Evolutionary conservation across 2,329 filamentous ascomycete genomes (phyloP).

Genomic region (Claviceps arundinis): DNA sequence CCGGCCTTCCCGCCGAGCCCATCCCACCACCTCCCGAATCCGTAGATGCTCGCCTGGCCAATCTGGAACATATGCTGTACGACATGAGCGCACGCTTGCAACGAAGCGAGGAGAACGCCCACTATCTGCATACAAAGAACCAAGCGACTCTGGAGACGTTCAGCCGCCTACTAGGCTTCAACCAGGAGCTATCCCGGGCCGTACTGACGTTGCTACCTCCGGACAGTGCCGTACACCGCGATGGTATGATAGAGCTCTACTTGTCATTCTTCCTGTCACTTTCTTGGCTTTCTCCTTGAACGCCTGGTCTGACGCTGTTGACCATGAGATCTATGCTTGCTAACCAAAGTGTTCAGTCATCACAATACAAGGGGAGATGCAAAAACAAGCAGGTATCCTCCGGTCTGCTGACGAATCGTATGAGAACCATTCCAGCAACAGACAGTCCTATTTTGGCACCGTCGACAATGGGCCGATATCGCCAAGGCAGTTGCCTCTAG

Average conservation of each 20-base stretch:
- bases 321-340: neutral
- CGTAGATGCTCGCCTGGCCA: constrained; percentile 59
- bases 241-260: constrained; percentile 45
- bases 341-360: constrained; percentile 27
- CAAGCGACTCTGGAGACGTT: constrained; percentile 73
- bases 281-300: constrained; percentile 9
- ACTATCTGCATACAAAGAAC: constrained; percentile 67
- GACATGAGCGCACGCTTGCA: constrained; percentile 65
- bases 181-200: constrained; percentile 68
- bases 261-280: constrained; percentile 7
- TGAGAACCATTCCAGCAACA: constrained; percentile 54
- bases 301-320: neutral
- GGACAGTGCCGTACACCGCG: constrained; percentile 66
- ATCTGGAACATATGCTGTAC: constrained; percentile 70
- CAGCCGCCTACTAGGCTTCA: constrained; percentile 57
- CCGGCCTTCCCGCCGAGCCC: constrained; percentile 72
- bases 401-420: constrained; percentile 49
- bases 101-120: constrained; percentile 71
- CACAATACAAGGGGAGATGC: constrained; percentile 45
- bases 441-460: constrained; percentile 52
- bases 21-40: constrained; percentile 60
- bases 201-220: constrained; percentile 61
- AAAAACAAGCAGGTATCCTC: constrained; percentile 45
- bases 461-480: constrained; percentile 71
- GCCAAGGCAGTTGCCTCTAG: constrained; percentile 63